Conservation (phyloP, 371 early-diverging fungal genomes). For the Syncephalis plumigaleata region DNA sequence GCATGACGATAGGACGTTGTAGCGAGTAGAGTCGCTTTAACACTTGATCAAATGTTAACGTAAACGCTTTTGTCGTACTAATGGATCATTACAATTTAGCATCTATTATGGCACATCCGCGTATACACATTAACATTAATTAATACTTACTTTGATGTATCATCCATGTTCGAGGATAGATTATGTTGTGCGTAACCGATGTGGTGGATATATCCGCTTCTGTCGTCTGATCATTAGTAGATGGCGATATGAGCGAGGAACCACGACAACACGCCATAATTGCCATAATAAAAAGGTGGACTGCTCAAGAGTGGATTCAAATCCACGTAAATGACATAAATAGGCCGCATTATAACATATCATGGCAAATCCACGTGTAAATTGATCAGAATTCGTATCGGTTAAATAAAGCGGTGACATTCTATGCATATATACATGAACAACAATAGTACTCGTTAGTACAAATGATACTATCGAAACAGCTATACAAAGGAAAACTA, state of each 20-base stretch:
- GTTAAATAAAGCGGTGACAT: slow-evolving; percentile 43
- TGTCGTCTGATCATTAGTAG: too few relatives aligned
- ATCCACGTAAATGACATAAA: slow-evolving; percentile 34
- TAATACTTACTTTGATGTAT: too few relatives aligned
- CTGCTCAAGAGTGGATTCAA: too few relatives aligned
- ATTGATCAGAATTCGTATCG: slow-evolving; percentile 31
- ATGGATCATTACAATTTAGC: background rate
- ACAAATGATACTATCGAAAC: background rate
- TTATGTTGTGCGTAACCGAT: too few relatives aligned
- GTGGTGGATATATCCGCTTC: too few relatives aligned
- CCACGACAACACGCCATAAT: too few relatives aligned
- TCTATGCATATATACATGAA: slow-evolving; percentile 10
- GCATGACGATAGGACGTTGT: background rate
- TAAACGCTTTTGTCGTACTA: background rate
- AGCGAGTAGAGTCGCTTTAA: background rate
- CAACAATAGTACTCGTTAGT: slow-evolving; percentile 10
- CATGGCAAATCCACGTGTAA: slow-evolving; percentile 60
- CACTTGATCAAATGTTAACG: background rate
- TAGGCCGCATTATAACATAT: slow-evolving; percentile 72
- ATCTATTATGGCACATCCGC: too few relatives aligned
- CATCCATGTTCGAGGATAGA: too few relatives aligned
- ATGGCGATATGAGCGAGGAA: too few relatives aligned
- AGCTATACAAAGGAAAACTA: background rate
- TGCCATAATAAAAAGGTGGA: too few relatives aligned
- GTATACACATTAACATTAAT: too few relatives aligned